phyloP scores from a whole-genome alignment of 2,329 filamentous ascomycete species.

The Xenoacremonium recifei region DNA sequence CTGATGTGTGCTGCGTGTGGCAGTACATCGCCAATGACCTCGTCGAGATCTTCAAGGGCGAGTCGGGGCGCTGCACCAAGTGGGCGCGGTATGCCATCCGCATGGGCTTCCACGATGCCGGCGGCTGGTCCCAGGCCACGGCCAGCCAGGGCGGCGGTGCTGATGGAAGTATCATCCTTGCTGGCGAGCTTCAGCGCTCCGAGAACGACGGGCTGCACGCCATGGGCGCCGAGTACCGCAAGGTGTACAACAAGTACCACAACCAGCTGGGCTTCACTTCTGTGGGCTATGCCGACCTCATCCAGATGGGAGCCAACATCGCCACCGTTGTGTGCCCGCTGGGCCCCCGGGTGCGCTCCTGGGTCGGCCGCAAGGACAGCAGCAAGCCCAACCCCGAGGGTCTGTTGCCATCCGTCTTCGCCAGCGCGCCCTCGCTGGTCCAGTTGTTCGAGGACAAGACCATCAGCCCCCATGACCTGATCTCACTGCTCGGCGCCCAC shows the following conservation, averaged over 20 bases:
- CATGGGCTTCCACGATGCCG: constrained; percentile 49
- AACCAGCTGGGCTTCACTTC: constrained; percentile 28
- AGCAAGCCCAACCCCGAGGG: constrained; percentile 35
- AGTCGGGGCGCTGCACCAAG: constrained; percentile 40
- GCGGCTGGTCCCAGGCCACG: constrained; percentile 38
- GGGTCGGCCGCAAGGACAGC: constrained; percentile 50
- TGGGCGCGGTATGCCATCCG: constrained; percentile 44
- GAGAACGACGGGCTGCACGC: constrained; percentile 49
- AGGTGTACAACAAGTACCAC: constrained; percentile 40
- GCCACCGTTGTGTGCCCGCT: constrained; percentile 47
- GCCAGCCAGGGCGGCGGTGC: constrained; percentile 40
- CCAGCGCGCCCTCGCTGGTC: constrained; percentile 48
- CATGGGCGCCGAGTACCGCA: constrained; percentile 38
- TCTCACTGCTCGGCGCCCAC: constrained; percentile 55
- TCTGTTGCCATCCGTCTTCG: constrained; percentile 42
- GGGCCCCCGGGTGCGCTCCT: constrained; percentile 48
- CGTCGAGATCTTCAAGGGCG: constrained; percentile 33
- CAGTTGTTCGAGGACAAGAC: constrained; percentile 52
- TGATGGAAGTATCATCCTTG: constrained; percentile 44
- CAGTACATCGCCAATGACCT: constrained; percentile 42
- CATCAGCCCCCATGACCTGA: constrained; percentile 48
- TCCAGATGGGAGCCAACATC: constrained; percentile 51
- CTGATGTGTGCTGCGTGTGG: constrained; percentile 46
- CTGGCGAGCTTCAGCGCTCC: constrained; percentile 33
- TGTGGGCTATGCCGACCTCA: constrained; percentile 53